Evolutionary conservation across 192 early-diverging fungal species (phyloP), one percentile per base, ranked within the genome.

Genomic region (Mycoemilia scoparia): DNA sequence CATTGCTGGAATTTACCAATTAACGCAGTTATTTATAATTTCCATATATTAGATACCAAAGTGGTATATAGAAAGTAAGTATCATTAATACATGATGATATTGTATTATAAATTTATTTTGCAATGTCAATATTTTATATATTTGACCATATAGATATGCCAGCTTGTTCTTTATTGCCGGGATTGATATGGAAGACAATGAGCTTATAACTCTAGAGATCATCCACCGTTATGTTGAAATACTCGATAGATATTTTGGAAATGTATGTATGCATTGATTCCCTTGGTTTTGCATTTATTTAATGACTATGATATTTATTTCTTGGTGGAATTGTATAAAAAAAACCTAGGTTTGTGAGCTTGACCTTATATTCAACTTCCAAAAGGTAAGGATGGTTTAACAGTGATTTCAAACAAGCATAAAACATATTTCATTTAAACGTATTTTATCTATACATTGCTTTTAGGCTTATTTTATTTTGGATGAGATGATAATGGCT

Each of bases 361-460:
- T 97, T 31, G 93, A 97, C 55, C 71, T 97, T 37, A 95, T 97
- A 39, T 97, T 95, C 71, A 85, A 95, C 65, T 98, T 92, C 60
- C 85, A 98, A 35, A 73, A 74, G 54, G n/a, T n/a, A n/a, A n/a
- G n/a, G n/a, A n/a, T n/a, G n/a, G n/a, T n/a, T n/a, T n/a, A n/a
- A n/a, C n/a, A n/a, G n/a, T n/a, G n/a, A n/a, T n/a, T 57, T 61
- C 55, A 29, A 6, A 13, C 1, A 24, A 7, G 18, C 16, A 43
- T 8, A 32, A 15, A n/a, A 12, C 11, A 7, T 9, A 13, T 13
- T 13, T 10, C 10, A 0, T 36, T 46, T 18, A 2, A 26, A 9
- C 21, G 11, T 22, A 14, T 19, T 32, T 19, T 29, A n/a, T 12
- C 5, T 29, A 30, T 36, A 77, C 47, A n/a, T n/a, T n/a, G n/a